Base-by-base conservation (phyloP, 192 early-diverging fungal species). In the Paraglomus occultum region DNA sequence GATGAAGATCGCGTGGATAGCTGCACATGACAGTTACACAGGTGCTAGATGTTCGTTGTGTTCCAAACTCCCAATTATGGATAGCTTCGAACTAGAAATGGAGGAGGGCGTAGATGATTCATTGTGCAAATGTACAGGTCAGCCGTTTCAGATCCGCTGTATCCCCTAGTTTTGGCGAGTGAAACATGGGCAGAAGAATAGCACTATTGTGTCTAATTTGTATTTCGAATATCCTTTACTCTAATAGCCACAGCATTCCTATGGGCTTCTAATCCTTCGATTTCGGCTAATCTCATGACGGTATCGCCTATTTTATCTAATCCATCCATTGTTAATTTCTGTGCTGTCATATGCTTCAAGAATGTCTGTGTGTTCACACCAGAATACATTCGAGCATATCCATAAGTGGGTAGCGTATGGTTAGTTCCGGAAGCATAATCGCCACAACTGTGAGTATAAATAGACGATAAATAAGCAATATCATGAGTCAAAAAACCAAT, bases 391-490 rank as follows among this genome's bases (percentile, higher is more conserved):
- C 89, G 82, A 18, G 97, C 91, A 78, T 95, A 99, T 39, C 97
- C 97, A 74, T 99, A 99, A 1, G 96, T 98, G 15, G 97, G 97
- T 67, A 99, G 80, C 4, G 97, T 99, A 82, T 99, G 97, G 85
- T 98, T 99, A 15, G 97, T 99, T 53, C 97, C 97, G 0, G 95
- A 97, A 5, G 97, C 97, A 80, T 99, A 99, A 77, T 99, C 97
- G 61, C 97, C 97, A 71, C 95, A 96, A 70, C 92, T 91, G 47
- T 52, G 46, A 40, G 15, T 40, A 22, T 7, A 54, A 67, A 53
- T 54, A 43, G 17, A 5, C 8, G 23, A 20, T 17, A 20, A 53
- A 71, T 12, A 31, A 20, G 54, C 62, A 54, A 57, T n/a, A 6
- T 60, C 45, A 42, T 53, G n/a, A 44, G 63, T 11, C 54, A 49